Conservation (phyloP, 441 rosid species). For the Croton setiger region DNA sequence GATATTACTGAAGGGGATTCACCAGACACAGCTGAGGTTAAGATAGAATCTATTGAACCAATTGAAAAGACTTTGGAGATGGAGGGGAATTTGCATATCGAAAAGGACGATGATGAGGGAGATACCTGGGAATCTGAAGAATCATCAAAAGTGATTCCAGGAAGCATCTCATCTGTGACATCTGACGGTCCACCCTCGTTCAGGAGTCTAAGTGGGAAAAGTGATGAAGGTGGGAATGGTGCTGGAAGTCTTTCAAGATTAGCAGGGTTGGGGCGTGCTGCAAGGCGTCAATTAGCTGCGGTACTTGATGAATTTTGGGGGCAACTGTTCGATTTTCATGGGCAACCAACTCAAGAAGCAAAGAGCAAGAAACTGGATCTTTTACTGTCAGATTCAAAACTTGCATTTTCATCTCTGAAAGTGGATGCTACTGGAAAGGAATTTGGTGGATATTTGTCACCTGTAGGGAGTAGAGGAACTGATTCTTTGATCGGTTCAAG, state of each 20-base stretch:
- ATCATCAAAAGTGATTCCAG: conserved; percentile 43
- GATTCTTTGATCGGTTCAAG: conserved; percentile 44
- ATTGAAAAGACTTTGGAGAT: conserved; percentile 52
- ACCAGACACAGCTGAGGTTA: conserved; percentile 33
- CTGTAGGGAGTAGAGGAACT: conserved; percentile 53
- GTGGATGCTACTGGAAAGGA: conserved; percentile 52
- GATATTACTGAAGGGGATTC: conserved; percentile 36
- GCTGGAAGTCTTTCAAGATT: conserved; percentile 90
- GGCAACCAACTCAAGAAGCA: conserved; percentile 66
- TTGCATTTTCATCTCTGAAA: conserved; percentile 35
- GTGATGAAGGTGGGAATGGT: conserved; percentile 83
- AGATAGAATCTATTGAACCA: conserved; percentile 36
- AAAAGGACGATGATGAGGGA: conserved; percentile 58
- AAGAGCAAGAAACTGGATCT: conserved; percentile 57
- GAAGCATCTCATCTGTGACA: conserved; percentile 39
- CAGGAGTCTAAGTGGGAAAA: conserved; percentile 74
- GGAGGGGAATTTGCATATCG: conserved; percentile 38
- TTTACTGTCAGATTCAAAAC: conserved; percentile 52
- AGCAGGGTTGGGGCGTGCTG: conserved; percentile 97
- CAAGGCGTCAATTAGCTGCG: conserved; percentile 75
- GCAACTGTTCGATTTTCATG: conserved; percentile 78
- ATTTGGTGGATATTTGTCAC: conserved; percentile 40
- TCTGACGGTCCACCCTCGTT: conserved; percentile 83
- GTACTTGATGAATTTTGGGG: conserved; percentile 96
- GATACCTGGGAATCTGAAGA: conserved; percentile 72